Conservation (phyloP, 2,329 filamentous ascomycete genomes). For the Hypoxylon sp. region DNA sequence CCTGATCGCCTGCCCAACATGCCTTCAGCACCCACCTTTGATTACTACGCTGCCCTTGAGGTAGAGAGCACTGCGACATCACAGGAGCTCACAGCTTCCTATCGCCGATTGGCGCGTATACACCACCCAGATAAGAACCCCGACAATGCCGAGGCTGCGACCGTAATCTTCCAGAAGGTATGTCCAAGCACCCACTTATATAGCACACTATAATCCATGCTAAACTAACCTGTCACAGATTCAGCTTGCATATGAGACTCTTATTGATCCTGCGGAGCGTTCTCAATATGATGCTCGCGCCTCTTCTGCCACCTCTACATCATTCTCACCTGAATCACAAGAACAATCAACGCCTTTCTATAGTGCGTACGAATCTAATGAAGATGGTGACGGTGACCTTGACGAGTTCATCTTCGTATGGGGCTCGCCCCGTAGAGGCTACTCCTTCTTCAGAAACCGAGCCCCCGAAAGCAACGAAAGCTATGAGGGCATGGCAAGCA, state of each 20-base stretch:
- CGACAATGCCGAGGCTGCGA: slow-evolving; percentile 42
- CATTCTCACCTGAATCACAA: background rate
- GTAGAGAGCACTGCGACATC: slow-evolving; percentile 43
- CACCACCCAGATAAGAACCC: slow-evolving; percentile 53
- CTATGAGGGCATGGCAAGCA: too few species aligned
- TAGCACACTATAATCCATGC: slow-evolving; percentile 1
- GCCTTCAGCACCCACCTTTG: slow-evolving; percentile 31
- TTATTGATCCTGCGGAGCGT: slow-evolving; percentile 45
- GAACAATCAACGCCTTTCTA: background rate
- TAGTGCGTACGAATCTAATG: background rate
- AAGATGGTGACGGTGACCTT: background rate
- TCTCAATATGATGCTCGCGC: slow-evolving; percentile 41
- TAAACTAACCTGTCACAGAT: slow-evolving; percentile 37
- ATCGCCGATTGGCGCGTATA: slow-evolving; percentile 45
- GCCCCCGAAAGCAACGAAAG: too few species aligned
- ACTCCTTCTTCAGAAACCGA: too few species aligned
- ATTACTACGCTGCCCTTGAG: slow-evolving; percentile 50
- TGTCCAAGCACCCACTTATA: background rate
- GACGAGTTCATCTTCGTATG: background rate
- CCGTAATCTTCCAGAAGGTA: slow-evolving; percentile 49
- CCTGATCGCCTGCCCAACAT: slow-evolving; percentile 18
- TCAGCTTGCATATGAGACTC: slow-evolving; percentile 48
- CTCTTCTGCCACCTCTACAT: background rate
- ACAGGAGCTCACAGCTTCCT: slow-evolving; percentile 47
- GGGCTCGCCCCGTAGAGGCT: too few species aligned